Evolutionary conservation across 2,329 filamentous ascomycete species (phyloP), one percentile per base, ranked within the genome.

Genomic region (Colletotrichum tabaci): DNA sequence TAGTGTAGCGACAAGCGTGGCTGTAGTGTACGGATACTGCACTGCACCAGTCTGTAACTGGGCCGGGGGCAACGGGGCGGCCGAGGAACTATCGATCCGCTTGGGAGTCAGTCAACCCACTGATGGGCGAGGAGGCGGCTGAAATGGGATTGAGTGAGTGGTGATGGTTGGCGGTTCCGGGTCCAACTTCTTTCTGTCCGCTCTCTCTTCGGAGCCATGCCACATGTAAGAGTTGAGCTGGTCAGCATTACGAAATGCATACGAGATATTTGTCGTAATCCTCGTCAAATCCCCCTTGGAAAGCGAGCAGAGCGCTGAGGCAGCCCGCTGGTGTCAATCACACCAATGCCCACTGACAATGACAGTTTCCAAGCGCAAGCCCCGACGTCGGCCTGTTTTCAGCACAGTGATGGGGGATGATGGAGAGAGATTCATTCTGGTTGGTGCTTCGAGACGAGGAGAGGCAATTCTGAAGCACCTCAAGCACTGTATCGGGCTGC

Each of bases 1-100:
- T 50, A 30, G 30, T 23, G 30, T 35, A 35, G 30, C 30, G 8
- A 35, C 30, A 35, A 35, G 30, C 30, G 30, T 35, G 30, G 2
- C 30, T 35, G 30, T 35, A 35, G 30, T 35, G 30, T 35, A 35
- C 30, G 30, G 30, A 55, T 38, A 35, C 52, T 44, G 42, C 12
- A 18, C 47, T 50, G 18, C 16, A 50, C 47, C 18, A 30, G 26
- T 30, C 26, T 30, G 26, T 30, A 30, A 30, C 26, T 30, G 26
- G 26, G 47, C 47, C 49, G 65, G 50, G 58, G 65, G n/a, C 23
- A 30, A 42, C 58, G 66, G 66, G 61, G 60, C 52, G 23, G 38
- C 52, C 38, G 53, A 53, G 30, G 50, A 38, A 52, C 12, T 26
- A 61, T 23, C 12, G 42, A 61, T 23, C 49, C 53, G 58, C 60